phyloP scores from a whole-genome alignment of 768 basidiomycete species.

The Cytidiella melzeri region DNA sequence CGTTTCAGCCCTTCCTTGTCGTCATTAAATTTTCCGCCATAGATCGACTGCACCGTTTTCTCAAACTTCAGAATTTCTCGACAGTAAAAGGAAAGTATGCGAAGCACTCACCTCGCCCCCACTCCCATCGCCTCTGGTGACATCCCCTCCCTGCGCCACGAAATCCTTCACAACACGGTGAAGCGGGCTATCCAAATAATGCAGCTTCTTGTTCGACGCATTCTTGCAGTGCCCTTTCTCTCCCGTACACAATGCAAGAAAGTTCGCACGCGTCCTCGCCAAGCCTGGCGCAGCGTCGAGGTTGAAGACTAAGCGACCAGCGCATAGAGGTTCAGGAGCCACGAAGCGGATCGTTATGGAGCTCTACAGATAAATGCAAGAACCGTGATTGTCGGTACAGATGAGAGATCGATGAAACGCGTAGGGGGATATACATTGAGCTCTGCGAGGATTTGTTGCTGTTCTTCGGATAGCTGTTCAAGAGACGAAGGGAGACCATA shows the following conservation, averaged over 20 bases:
- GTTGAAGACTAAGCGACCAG: conserved; percentile 36
- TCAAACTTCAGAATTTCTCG: neutral
- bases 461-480: conserved; percentile 36
- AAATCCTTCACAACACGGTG: conserved; percentile 44
- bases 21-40: conserved; percentile 44
- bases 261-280: conserved; percentile 42
- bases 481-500: conserved; percentile 38
- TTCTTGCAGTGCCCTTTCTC: conserved; percentile 41
- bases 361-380: conserved; percentile 19
- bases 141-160: conserved; percentile 48
- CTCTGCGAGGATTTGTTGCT: conserved; percentile 34
- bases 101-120: conserved; percentile 43
- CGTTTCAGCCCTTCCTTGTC: conserved; percentile 44
- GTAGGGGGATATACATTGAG: conserved; percentile 25
- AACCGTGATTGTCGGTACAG: neutral
- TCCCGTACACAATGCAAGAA: conserved; percentile 40
- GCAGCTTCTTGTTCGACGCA: conserved; percentile 38
- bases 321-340: conserved; percentile 32
- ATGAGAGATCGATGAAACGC: neutral
- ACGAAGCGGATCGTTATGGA: conserved; percentile 28
- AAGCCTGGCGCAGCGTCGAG: conserved; percentile 34
- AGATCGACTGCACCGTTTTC: conserved; percentile 30
- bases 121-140: conserved; percentile 45
- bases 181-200: conserved; percentile 37
- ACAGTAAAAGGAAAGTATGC: conserved; percentile 6